Conservation (phyloP, 176 grass and related monocot species). For the Oryza glaberrima region DNA sequence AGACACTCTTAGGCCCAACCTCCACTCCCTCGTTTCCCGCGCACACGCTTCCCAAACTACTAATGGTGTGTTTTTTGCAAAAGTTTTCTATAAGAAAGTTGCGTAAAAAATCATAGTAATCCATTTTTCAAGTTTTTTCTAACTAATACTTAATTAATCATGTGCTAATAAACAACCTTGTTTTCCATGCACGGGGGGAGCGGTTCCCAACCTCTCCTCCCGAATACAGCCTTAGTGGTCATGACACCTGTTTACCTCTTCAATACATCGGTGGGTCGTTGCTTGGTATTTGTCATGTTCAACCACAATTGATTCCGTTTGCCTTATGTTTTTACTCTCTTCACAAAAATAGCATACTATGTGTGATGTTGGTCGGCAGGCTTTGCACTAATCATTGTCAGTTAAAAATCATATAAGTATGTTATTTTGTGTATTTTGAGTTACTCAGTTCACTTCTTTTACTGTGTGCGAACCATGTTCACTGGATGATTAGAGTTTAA, state of each 20-base stretch:
- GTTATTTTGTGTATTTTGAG: background rate
- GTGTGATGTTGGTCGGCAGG: background rate
- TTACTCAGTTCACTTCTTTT: constrained; percentile 1
- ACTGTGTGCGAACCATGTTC: constrained; percentile 14
- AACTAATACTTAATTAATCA: too few relatives aligned
- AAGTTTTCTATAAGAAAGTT: too few relatives aligned
- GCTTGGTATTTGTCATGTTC: background rate
- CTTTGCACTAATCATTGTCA: background rate
- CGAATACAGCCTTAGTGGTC: background rate
- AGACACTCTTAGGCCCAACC: background rate
- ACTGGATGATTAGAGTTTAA: constrained; percentile 28
- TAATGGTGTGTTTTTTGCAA: too few relatives aligned
- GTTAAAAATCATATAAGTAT: background rate
- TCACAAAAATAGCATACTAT: background rate
- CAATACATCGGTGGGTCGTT: constrained; percentile 26
- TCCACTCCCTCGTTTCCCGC: too few relatives aligned
- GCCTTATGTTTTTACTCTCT: background rate
- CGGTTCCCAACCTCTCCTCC: too few relatives aligned
- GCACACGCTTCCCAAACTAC: too few relatives aligned
- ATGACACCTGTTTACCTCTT: constrained; percentile 14
- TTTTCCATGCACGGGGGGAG: too few relatives aligned
- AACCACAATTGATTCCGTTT: constrained; percentile 1
- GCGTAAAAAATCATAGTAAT: too few relatives aligned
- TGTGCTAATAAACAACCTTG: too few relatives aligned
- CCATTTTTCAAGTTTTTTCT: too few relatives aligned